These are phyloP conservation scores for Hypoxylon subgilvum DNA, from an alignment of 495 filamentous ascomycete species.

Conservation along the genomic window DNA sequence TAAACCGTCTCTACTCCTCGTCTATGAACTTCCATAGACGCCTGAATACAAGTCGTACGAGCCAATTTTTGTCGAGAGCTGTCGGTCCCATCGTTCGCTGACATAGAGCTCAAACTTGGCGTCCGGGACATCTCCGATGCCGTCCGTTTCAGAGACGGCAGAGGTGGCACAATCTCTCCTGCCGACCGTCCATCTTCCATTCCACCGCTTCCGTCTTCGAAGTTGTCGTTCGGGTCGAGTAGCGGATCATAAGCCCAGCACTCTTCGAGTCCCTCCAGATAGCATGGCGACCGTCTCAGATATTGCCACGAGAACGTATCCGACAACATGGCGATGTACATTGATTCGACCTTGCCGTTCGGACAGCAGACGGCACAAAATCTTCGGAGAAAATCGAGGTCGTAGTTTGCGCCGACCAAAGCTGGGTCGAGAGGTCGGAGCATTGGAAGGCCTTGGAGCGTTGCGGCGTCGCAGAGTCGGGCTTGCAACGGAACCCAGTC, in stretches of 20 bases:
- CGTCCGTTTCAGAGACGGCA: slow-evolving; percentile 54
- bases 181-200: slow-evolving; percentile 53
- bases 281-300: slow-evolving; percentile 51
- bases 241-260: slow-evolving; percentile 57
- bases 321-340: slow-evolving; percentile 61
- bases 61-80: slow-evolving; percentile 40
- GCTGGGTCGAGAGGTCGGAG: slow-evolving; percentile 53
- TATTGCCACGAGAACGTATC: slow-evolving; percentile 57
- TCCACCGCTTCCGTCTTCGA: slow-evolving; percentile 44
- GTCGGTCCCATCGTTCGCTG: slow-evolving; percentile 33
- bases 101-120: slow-evolving; percentile 49
- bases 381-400: slow-evolving; percentile 54
- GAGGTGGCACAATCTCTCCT: slow-evolving; percentile 53
- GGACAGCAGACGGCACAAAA: slow-evolving; percentile 58
- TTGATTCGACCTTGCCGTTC: slow-evolving; percentile 58
- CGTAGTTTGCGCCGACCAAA: slow-evolving; percentile 47
- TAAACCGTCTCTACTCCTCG: slow-evolving; percentile 42
- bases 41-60: slow-evolving; percentile 37
- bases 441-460: slow-evolving; percentile 62
- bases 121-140: slow-evolving; percentile 56
- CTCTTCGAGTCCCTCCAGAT: slow-evolving; percentile 56
- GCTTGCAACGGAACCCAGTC: slow-evolving; percentile 62
- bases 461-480: slow-evolving; percentile 60
- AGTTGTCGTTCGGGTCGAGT: slow-evolving; percentile 51
- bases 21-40: slow-evolving; percentile 41